These are phyloP conservation scores for Rutstroemia sp. DNA, from an alignment of 2,329 filamentous ascomycete species.

Conservation along the genomic window DNA sequence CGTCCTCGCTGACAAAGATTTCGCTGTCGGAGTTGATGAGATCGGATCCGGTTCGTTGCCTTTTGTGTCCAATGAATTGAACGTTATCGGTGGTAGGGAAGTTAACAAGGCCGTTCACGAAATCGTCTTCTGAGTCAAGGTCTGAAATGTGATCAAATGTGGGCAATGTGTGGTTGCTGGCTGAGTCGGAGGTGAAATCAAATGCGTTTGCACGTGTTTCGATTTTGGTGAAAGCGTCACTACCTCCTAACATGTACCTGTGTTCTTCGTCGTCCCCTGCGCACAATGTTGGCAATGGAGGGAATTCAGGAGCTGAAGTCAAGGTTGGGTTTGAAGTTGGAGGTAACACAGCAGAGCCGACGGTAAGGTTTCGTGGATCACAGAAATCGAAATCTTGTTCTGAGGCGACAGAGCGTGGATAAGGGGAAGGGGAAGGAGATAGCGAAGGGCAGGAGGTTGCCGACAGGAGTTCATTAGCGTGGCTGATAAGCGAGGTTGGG, in stretches of 20 bases:
- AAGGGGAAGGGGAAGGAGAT: conserved; percentile 78
- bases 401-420: conserved; percentile 59
- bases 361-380: conserved; percentile 83
- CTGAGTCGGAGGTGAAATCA: conserved; percentile 34
- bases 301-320: conserved; percentile 51
- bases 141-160: conserved; percentile 82
- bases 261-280: conserved; percentile 58
- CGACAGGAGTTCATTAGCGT: conserved; percentile 64
- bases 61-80: conserved; percentile 56
- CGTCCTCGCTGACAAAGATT: conserved; percentile 67
- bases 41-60: conserved; percentile 61
- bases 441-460: conserved; percentile 72
- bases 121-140: conserved; percentile 85
- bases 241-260: conserved; percentile 36
- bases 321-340: conserved; percentile 28
- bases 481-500: conserved; percentile 56
- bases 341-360: conserved; percentile 42
- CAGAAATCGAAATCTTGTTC: conserved; percentile 76
- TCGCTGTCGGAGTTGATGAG: conserved; percentile 66
- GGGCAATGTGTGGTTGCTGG: conserved; percentile 54
- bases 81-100: conserved; percentile 54
- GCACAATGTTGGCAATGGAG: conserved; percentile 54
- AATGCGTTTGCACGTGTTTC: conserved; percentile 44
- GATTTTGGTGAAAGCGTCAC: conserved; percentile 4
- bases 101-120: conserved; percentile 66